Percentiles rank a stretch among this genome's conserved stretches.
Evolutionary conservation across 768 basidiomycete genomes (phyloP).

Genomic region (Amyloporia xantha): DNA sequence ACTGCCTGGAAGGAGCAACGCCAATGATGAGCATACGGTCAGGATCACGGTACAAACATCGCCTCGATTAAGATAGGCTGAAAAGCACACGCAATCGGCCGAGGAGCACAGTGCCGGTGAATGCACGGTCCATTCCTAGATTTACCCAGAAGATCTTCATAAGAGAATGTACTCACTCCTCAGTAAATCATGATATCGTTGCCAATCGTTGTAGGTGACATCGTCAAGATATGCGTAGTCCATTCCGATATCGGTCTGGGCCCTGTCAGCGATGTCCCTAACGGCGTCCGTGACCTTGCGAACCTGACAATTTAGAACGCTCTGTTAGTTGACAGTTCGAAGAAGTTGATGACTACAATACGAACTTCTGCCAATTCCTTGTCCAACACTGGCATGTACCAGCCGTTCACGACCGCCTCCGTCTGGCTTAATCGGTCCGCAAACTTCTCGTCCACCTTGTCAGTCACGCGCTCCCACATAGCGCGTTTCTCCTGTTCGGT

Average conservation of each 20-base stretch:
- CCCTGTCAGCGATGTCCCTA: constrained; percentile 51
- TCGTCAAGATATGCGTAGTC: constrained; percentile 82
- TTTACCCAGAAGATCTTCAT: not conserved
- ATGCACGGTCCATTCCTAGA: too few species aligned
- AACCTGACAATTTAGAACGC: constrained; percentile 24
- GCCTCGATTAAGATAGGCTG: not conserved
- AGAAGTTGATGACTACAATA: too few species aligned
- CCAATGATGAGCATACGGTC: too few species aligned
- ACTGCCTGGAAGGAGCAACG: constrained; percentile 31
- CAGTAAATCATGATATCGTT: constrained; percentile 63
- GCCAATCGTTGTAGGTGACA: constrained; percentile 73
- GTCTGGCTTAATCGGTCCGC: constrained; percentile 30
- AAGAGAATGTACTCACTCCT: constrained; percentile 36
- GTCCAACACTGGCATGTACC: constrained; percentile 34
- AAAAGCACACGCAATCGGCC: not conserved
- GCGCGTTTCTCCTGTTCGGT: constrained; percentile 34
- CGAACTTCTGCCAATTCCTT: constrained; percentile 44
- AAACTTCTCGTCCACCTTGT: constrained; percentile 41
- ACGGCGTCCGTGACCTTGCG: constrained; percentile 34
- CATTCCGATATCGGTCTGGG: constrained; percentile 63
- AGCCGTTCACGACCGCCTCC: constrained; percentile 32
- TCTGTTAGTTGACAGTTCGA: too few species aligned
- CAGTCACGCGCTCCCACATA: constrained; percentile 39
- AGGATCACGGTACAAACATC: not conserved
- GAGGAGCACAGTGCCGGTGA: not conserved